A percentile compares a stretch with the other conserved stretches of the same genome.
Evolutionary conservation across 2,329 filamentous ascomycete genomes (phyloP).

Genomic region (Hypoxylon sp.): DNA sequence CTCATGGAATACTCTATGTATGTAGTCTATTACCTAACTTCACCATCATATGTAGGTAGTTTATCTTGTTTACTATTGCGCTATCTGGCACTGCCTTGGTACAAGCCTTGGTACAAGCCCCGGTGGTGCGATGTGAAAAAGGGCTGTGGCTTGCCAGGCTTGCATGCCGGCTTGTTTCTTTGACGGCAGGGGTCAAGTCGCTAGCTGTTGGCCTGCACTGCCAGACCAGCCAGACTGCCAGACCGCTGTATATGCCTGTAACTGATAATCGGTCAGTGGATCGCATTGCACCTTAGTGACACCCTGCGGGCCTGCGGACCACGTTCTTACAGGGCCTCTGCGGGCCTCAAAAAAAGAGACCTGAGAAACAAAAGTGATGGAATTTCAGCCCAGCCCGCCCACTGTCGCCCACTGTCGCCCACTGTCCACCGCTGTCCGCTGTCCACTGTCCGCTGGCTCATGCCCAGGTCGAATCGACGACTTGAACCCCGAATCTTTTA

Average conservation of each 20-base stretch:
- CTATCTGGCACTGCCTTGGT: conserved; percentile 21
- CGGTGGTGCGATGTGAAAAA: conserved; percentile 8
- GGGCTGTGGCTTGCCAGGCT: too few relatives aligned
- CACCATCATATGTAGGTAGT: not conserved
- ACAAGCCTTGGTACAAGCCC: conserved; percentile 25
- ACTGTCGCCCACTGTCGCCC: too few relatives aligned
- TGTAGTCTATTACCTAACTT: too few relatives aligned
- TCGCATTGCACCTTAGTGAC: not conserved
- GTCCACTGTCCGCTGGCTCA: too few relatives aligned
- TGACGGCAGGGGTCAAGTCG: conserved; percentile 5
- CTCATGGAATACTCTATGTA: too few relatives aligned
- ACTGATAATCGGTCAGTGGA: not conserved
- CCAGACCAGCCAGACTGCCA: too few relatives aligned
- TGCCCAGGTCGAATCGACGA: conserved; percentile 3
- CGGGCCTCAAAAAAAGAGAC: conserved; percentile 12
- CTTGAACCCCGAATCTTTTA: conserved; percentile 14
- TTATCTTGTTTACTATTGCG: too few relatives aligned
- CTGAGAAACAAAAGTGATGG: conserved; percentile 14
- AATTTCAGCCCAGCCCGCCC: conserved; percentile 32
- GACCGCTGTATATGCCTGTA: too few relatives aligned
- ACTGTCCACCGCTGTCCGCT: too few relatives aligned
- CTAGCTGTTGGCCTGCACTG: too few relatives aligned
- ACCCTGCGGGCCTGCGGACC: conserved; percentile 28
- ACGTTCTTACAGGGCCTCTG: conserved; percentile 25
- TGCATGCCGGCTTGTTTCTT: conserved; percentile 13